Evolutionary conservation across 176 grass and related monocot species (phyloP).

Genomic region (Oryza nivara): DNA sequence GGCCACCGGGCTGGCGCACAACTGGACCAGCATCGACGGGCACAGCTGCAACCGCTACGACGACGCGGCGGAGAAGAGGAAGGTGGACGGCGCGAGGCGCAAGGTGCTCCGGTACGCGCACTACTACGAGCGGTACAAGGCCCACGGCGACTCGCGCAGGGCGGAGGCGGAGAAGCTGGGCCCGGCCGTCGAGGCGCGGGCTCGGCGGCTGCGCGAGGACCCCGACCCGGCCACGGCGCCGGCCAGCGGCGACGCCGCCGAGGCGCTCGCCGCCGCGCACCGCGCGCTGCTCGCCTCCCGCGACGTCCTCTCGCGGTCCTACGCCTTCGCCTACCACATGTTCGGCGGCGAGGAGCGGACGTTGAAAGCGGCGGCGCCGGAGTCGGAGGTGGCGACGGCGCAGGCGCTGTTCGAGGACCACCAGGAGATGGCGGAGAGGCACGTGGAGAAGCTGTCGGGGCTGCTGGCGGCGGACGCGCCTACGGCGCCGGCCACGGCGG

Average conservation of each 20-base stretch:
- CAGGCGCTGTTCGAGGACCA: slow-evolving; percentile 59
- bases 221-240: too few relatives aligned
- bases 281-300: slow-evolving; percentile 36
- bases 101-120: slow-evolving; percentile 41
- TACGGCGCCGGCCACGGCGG: not conserved
- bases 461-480: not conserved
- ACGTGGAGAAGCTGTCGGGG: slow-evolving; percentile 46
- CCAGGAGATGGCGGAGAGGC: slow-evolving; percentile 41
- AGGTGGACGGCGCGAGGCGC: slow-evolving; percentile 33
- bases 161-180: slow-evolving; percentile 36
- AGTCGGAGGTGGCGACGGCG: slow-evolving; percentile 1
- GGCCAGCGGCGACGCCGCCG: not conserved
- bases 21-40: too few relatives aligned
- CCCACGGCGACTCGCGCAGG: slow-evolving; percentile 30
- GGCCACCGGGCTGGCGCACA: not conserved
- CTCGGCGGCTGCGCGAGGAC: not conserved
- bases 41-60: slow-evolving; percentile 60
- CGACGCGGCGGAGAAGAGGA: not conserved
- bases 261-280: slow-evolving; percentile 29
- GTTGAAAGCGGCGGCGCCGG: too few relatives aligned
- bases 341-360: slow-evolving; percentile 40
- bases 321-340: slow-evolving; percentile 66
- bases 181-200: not conserved
- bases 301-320: slow-evolving; percentile 41
- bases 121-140: slow-evolving; percentile 46